phyloP scores from a whole-genome alignment of 2,329 filamentous ascomycete genomes.

The Colletotrichum sp. region DNA sequence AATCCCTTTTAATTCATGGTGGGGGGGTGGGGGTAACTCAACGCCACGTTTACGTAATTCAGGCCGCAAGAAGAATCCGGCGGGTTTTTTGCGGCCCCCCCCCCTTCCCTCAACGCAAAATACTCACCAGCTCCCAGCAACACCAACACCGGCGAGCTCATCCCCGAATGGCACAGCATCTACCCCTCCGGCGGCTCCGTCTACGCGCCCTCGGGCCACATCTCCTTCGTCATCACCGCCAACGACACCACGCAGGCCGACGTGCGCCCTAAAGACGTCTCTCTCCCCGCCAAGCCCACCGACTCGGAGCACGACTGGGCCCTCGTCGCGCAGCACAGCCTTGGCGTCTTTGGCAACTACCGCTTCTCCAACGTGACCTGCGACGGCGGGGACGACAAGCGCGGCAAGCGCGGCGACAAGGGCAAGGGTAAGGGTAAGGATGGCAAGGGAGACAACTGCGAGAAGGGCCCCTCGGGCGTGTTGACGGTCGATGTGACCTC shows the following conservation, averaged over 20 bases:
- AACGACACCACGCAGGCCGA: slow-evolving; percentile 6
- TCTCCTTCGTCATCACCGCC: slow-evolving; percentile 6
- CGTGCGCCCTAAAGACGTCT: not conserved
- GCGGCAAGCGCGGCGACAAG: not conserved
- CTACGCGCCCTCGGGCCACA: not conserved
- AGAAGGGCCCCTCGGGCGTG: not conserved
- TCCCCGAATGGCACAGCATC: slow-evolving; percentile 10
- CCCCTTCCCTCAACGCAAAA: accelerated
- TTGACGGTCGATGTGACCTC: not conserved
- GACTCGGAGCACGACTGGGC: not conserved
- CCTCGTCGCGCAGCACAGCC: slow-evolving; percentile 7
- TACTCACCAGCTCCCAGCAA: not conserved
- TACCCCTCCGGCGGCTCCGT: not conserved
- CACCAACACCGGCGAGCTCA: not conserved
- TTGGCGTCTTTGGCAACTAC: not conserved
- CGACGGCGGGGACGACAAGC: not conserved
- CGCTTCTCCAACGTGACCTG: not conserved
- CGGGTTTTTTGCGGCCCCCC: too few species aligned
- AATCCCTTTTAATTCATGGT: too few species aligned
- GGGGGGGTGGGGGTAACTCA: too few species aligned
- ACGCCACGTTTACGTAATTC: too few species aligned
- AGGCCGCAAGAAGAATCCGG: too few species aligned
- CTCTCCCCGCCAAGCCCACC: not conserved
- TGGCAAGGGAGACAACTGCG: not conserved
- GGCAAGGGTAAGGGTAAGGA: not conserved